Percentiles rank a stretch among this genome's conserved stretches.
Evolutionary conservation across 371 early-diverging fungal species (phyloP).

Genomic region (Mortierella sp.): DNA sequence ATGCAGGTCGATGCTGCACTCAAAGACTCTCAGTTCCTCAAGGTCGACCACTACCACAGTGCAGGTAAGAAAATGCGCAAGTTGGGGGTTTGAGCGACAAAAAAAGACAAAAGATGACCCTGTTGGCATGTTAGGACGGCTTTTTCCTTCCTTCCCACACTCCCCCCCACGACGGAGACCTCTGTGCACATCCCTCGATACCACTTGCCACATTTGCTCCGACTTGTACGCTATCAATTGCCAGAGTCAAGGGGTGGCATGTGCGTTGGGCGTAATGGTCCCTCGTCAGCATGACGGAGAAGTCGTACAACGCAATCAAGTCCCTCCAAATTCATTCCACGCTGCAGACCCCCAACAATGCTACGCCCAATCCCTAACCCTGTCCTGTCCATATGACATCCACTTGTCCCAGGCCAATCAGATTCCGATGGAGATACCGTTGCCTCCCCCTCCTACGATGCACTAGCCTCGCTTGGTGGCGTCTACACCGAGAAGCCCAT

Average conservation of each 20-base stretch:
- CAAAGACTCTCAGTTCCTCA: constrained; percentile 27
- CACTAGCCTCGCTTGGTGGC: constrained; percentile 7
- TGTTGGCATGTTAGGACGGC: too few relatives aligned
- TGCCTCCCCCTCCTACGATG: constrained; percentile 29
- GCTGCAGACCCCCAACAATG: background rate
- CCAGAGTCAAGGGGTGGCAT: too few relatives aligned
- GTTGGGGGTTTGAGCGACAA: background rate
- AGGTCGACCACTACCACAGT: constrained; percentile 34
- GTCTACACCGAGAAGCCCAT: constrained; percentile 47
- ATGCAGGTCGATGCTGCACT: constrained; percentile 33
- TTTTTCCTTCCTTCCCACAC: too few relatives aligned
- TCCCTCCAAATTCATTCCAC: background rate
- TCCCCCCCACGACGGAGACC: too few relatives aligned
- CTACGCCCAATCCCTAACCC: constrained; percentile 15
- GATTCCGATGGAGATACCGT: constrained; percentile 52
- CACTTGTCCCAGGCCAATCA: constrained; percentile 31
- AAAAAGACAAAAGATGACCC: too few relatives aligned
- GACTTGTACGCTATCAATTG: too few relatives aligned
- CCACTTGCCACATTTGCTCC: too few relatives aligned
- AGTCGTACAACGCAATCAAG: too few relatives aligned
- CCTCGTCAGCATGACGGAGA: too few relatives aligned
- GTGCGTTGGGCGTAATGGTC: too few relatives aligned
- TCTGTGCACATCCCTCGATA: too few relatives aligned
- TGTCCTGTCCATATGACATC: background rate
- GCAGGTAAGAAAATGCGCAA: constrained; percentile 24